These are phyloP conservation scores for Globisporangium polare DNA, from an alignment of 352 stramenopile genomes.

Conservation along the genomic window DNA sequence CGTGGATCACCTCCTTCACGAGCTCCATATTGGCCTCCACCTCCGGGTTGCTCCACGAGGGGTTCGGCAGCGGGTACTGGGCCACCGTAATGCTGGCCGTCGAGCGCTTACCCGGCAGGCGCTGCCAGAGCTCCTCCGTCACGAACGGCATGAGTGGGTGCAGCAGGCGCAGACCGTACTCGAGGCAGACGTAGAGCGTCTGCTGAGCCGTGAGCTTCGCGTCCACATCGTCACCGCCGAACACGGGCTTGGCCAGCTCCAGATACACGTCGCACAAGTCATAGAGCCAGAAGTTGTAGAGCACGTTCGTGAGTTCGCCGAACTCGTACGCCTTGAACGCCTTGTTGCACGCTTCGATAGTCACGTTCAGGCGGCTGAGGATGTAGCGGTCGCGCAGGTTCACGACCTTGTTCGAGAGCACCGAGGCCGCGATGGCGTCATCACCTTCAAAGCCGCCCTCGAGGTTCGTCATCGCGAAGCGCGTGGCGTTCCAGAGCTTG, in stretches of 20 bases:
- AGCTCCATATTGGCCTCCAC: slow-evolving; percentile 92
- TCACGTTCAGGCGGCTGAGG: slow-evolving; percentile 75
- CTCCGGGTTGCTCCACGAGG: slow-evolving; percentile 83
- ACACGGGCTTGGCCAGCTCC: slow-evolving; percentile 98
- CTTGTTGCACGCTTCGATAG: slow-evolving; percentile 71
- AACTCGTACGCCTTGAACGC: slow-evolving; percentile 95
- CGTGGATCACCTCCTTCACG: slow-evolving; percentile 94
- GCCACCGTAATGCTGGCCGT: slow-evolving; percentile 75
- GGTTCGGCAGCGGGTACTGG: slow-evolving; percentile 67
- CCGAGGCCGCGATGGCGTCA: slow-evolving; percentile 47
- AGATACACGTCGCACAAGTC: slow-evolving; percentile 99
- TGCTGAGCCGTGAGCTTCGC: slow-evolving; percentile 79
- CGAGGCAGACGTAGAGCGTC: slow-evolving; percentile 83
- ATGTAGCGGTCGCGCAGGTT: slow-evolving; percentile 76
- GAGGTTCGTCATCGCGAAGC: slow-evolving; percentile 97
- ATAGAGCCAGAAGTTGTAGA: slow-evolving; percentile 99
- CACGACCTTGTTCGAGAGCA: slow-evolving; percentile 67
- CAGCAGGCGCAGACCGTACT: slow-evolving; percentile 87
- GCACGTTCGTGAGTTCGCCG: slow-evolving; percentile 90
- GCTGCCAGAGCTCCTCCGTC: slow-evolving; percentile 93
- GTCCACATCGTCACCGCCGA: slow-evolving; percentile 73
- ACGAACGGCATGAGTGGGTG: slow-evolving; percentile 99
- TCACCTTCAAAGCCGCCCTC: slow-evolving; percentile 63
- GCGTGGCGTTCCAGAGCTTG: slow-evolving; percentile 99
- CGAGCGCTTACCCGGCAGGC: slow-evolving; percentile 67